A percentile compares a stretch with the other conserved stretches of the same genome.
Conservation (phyloP, 495 filamentous ascomycete species). For the Talaromyces wortmannii region DNA sequence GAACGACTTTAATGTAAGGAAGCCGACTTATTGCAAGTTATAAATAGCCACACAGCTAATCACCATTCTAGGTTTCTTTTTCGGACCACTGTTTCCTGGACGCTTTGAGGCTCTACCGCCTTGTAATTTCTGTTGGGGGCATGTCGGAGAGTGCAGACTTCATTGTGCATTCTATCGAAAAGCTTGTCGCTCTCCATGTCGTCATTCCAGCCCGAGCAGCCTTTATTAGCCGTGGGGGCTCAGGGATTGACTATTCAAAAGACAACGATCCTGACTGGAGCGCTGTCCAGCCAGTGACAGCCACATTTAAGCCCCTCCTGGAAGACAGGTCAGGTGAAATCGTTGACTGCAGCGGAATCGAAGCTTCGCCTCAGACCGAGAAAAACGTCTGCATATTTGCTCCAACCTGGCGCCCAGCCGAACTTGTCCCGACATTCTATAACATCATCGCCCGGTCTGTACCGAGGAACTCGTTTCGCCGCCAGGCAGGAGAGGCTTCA, state of each 20-base stretch:
- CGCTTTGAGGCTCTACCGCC: conserved; percentile 30
- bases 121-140: conserved; percentile 21
- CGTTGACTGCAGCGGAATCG: not conserved
- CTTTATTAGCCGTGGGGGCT: conserved; percentile 40
- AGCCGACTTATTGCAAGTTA: not conserved
- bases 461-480: conserved; percentile 45
- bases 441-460: conserved; percentile 49
- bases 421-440: conserved; percentile 38
- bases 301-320: conserved; percentile 32
- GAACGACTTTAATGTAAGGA: conserved; percentile 33
- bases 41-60: not conserved
- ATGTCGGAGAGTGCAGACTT: conserved; percentile 31
- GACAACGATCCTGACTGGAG: conserved; percentile 37
- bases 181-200: conserved; percentile 61
- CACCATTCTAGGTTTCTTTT: conserved; percentile 23
- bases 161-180: conserved; percentile 44
- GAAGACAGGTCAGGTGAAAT: conserved; percentile 4
- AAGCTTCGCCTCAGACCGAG: not conserved
- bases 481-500: conserved; percentile 48
- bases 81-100: conserved; percentile 30
- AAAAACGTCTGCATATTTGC: not conserved
- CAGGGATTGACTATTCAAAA: conserved; percentile 38
- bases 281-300: conserved; percentile 34
- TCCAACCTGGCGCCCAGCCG: conserved; percentile 20
- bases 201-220: conserved; percentile 57